Evolutionary conservation across 768 basidiomycete genomes (phyloP).

Genomic region (Lyophyllum semitale): DNA sequence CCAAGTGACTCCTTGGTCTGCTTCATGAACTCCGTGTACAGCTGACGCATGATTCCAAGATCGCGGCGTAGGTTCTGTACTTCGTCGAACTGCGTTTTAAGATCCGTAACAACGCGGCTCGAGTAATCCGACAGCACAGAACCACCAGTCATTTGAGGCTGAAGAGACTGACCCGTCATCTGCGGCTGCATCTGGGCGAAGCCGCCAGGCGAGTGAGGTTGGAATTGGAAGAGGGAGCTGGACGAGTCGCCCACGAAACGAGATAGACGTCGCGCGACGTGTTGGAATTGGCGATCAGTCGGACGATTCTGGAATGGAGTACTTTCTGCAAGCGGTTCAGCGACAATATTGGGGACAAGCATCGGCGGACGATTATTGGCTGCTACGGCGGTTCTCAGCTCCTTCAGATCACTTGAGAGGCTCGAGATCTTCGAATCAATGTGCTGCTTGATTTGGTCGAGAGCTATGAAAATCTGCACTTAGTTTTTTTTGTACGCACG

Average conservation of each 20-base stretch:
- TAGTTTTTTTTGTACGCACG: conserved; percentile 1
- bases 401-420: conserved; percentile 87
- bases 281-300: conserved; percentile 72
- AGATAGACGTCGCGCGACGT: conserved; percentile 73
- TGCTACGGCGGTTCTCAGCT: conserved; percentile 70
- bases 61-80: conserved; percentile 93
- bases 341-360: conserved; percentile 46
- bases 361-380: conserved; percentile 54
- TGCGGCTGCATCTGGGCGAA: conserved; percentile 50
- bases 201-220: conserved; percentile 26
- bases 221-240: conserved; percentile 25
- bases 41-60: conserved; percentile 89
- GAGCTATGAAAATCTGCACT: conserved; percentile 51
- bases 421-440: conserved; percentile 89
- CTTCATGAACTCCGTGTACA: conserved; percentile 92
- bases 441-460: conserved; percentile 98
- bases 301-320: conserved; percentile 70
- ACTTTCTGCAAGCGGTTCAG: conserved; percentile 62
- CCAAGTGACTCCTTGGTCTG: conserved; percentile 86
- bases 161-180: conserved; percentile 67
- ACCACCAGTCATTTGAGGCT: conserved; percentile 75
- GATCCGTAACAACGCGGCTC: conserved; percentile 71
- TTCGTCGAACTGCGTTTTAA: conserved; percentile 93
- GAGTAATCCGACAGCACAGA: conserved; percentile 75
- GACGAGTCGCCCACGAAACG: conserved; percentile 57